Evolutionary conservation across 257 asterid species (phyloP).

Genomic region (Avicennia marina): DNA sequence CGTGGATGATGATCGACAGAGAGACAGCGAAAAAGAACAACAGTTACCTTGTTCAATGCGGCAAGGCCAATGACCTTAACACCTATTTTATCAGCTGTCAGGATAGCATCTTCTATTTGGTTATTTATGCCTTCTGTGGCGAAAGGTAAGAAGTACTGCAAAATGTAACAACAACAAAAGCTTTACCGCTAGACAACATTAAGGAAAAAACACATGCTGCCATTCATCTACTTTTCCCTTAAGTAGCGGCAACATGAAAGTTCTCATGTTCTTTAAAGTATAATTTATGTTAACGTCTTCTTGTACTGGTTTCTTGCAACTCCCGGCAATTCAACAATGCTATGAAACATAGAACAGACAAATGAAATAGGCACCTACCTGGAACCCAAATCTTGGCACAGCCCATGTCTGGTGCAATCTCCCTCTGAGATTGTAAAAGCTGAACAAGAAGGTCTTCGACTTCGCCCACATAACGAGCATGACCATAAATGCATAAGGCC

Average conservation of each 20-base stretch:
- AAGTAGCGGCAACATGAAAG: too few species aligned
- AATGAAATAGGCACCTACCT: constrained; percentile 58
- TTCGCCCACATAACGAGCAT: constrained; percentile 83
- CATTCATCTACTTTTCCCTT: too few species aligned
- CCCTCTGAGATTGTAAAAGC: constrained; percentile 71
- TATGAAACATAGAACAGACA: too few species aligned
- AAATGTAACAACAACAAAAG: constrained; percentile 12
- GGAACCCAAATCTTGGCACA: constrained; percentile 88
- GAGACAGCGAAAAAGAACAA: too few species aligned
- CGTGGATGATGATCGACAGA: background rate
- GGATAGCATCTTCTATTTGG: constrained; percentile 81
- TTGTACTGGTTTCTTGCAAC: too few species aligned
- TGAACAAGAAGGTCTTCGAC: constrained; percentile 63
- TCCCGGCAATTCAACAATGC: too few species aligned
- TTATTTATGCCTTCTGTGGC: constrained; percentile 79
- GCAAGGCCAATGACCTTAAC: constrained; percentile 91
- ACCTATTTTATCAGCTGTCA: constrained; percentile 74
- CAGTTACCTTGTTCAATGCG: constrained; percentile 77
- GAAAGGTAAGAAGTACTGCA: constrained; percentile 90
- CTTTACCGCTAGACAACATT: too few species aligned
- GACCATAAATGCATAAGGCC: constrained; percentile 52
- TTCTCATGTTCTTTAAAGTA: too few species aligned
- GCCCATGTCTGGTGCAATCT: constrained; percentile 67
- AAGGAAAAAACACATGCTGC: too few species aligned
- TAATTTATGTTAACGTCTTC: too few species aligned